Conservation (phyloP, 2,329 filamentous ascomycete species). For the Curvularia verruculosa region DNA sequence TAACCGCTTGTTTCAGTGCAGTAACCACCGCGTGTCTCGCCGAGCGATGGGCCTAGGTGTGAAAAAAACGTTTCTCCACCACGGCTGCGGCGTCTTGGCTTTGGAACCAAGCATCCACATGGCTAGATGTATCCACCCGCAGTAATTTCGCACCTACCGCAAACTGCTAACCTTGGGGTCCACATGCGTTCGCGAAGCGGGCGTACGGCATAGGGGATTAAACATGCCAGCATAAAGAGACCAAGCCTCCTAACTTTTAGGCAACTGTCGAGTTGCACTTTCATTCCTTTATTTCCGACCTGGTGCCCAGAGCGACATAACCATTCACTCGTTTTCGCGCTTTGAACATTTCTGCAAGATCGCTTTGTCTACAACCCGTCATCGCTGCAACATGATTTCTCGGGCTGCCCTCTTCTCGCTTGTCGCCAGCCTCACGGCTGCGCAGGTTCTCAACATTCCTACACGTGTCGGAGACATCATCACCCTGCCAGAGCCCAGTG, state of each 20-base stretch:
- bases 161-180: not conserved
- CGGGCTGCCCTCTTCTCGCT: conserved; percentile 29
- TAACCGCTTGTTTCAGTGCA: conserved; percentile 3
- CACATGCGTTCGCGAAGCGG: conserved; percentile 3
- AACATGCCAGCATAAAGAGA: conserved; percentile 9
- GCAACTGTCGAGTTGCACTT: not conserved
- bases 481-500: conserved; percentile 34
- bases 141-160: conserved; percentile 10
- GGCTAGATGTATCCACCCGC: conserved; percentile 4
- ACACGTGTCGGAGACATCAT: conserved; percentile 36
- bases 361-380: not conserved
- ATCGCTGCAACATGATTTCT: conserved; percentile 25
- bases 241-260: not conserved
- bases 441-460: conserved; percentile 44
- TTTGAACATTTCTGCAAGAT: not conserved
- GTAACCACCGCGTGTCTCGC: conserved; percentile 7
- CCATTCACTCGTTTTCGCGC: not conserved
- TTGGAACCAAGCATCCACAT: not conserved
- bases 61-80: conserved; percentile 18
- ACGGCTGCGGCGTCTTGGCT: conserved; percentile 14
- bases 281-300: not conserved
- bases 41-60: conserved; percentile 2
- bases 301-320: conserved; percentile 6
- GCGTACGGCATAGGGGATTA: not conserved
- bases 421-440: conserved; percentile 33